Percentiles rank a stretch among this genome's conserved stretches.
These are phyloP conservation scores for Silene uniflora DNA, from an alignment of 148 eudicot species.

Conservation along the genomic window DNA sequence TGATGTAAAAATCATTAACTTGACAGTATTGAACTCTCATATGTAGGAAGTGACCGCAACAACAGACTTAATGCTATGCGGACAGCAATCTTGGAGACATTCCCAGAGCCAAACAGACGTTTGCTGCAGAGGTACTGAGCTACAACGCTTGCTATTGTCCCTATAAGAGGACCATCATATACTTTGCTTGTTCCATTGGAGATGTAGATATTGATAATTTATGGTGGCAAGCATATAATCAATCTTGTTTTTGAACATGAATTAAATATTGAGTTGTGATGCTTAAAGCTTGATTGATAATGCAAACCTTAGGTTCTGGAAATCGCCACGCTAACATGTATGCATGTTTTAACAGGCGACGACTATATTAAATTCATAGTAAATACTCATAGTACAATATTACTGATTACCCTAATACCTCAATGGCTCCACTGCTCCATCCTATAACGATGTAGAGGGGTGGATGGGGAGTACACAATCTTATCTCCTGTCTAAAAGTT, in stretches of 20 bases:
- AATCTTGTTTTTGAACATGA: too few relatives aligned
- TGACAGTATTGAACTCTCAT: conserved; percentile 14
- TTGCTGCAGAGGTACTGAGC: conserved; percentile 72
- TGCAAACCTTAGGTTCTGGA: too few relatives aligned
- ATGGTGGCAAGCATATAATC: too few relatives aligned
- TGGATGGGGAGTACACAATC: too few relatives aligned
- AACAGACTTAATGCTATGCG: conserved; percentile 79
- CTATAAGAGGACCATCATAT: too few relatives aligned
- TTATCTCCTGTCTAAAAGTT: neutral
- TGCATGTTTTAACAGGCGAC: too few relatives aligned
- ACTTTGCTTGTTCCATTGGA: neutral
- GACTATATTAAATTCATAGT: too few relatives aligned
- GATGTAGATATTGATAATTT: neutral
- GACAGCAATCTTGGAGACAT: conserved; percentile 82
- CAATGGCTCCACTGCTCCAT: too few relatives aligned
- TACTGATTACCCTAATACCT: too few relatives aligned
- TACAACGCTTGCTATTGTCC: neutral
- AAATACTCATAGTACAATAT: too few relatives aligned
- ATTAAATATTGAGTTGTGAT: neutral
- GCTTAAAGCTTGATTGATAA: neutral
- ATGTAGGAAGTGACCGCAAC: conserved; percentile 73
- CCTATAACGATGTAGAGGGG: too few relatives aligned
- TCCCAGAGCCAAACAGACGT: conserved; percentile 96
- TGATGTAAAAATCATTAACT: neutral
- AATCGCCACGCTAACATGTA: too few relatives aligned